Evolutionary conservation across 768 basidiomycete genomes (phyloP).

Genomic region (Termitomyces heimii): DNA sequence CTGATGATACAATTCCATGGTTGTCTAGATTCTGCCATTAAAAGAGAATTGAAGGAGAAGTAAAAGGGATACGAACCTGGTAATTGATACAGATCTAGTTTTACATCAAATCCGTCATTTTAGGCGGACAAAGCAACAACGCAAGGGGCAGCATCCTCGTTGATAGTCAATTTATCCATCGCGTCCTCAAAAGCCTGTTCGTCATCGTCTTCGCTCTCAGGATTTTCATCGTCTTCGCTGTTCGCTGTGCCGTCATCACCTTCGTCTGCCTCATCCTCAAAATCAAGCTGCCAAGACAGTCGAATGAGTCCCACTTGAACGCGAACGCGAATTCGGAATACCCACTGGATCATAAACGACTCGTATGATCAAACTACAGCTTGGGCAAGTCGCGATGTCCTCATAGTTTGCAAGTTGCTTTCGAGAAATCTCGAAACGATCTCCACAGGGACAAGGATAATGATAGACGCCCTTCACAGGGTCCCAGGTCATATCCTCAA

Average conservation of each 20-base stretch:
- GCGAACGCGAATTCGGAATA: constrained; percentile 14
- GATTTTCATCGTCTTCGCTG: constrained; percentile 33
- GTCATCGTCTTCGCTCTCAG: constrained; percentile 35
- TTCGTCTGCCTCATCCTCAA: constrained; percentile 67
- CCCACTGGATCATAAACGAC: constrained; percentile 93
- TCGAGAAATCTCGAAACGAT: constrained; percentile 93
- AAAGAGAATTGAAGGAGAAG: not conserved
- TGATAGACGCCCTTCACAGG: constrained; percentile 77
- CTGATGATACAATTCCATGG: constrained; percentile 1
- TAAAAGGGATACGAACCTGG: constrained; percentile 4
- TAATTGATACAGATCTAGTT: constrained; percentile 6
- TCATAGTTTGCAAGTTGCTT: constrained; percentile 83
- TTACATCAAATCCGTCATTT: constrained; percentile 1
- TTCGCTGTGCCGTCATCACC: constrained; percentile 38
- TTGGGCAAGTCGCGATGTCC: constrained; percentile 94
- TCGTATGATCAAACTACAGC: constrained; percentile 88
- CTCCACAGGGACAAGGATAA: constrained; percentile 97
- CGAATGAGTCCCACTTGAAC: constrained; percentile 2
- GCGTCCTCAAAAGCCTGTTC: constrained; percentile 57
- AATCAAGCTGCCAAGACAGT: constrained; percentile 57
- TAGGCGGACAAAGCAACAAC: constrained; percentile 21
- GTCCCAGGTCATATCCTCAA: constrained; percentile 96
- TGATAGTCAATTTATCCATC: constrained; percentile 54
- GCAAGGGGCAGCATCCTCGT: constrained; percentile 18
- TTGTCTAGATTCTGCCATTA: not conserved